These are phyloP conservation scores for Tardiomyces blankii DNA, from an alignment of 1,139 yeast species.

Conservation along the genomic window DNA sequence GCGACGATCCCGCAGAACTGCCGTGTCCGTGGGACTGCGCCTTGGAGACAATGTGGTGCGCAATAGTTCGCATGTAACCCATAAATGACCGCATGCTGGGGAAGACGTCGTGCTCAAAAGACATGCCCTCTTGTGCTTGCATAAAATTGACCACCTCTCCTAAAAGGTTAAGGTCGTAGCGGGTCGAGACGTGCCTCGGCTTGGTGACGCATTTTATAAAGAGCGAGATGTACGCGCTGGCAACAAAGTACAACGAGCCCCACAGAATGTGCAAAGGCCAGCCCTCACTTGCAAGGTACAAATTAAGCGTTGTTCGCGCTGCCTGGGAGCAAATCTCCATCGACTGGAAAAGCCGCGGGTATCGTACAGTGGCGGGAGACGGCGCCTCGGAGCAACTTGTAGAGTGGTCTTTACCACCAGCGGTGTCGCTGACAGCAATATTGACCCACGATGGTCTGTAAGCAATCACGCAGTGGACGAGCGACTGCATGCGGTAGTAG, in stretches of 20 bases:
- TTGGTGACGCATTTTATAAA: slow-evolving; percentile 17
- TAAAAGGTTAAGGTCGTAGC: slow-evolving; percentile 14
- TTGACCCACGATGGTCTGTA: slow-evolving; percentile 19
- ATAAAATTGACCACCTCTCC: slow-evolving; percentile 2
- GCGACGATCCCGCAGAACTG: background rate
- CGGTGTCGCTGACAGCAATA: slow-evolving; percentile 5
- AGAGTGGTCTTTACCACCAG: slow-evolving; percentile 2
- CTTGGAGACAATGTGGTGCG: background rate
- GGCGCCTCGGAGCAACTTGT: background rate
- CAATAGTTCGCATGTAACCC: background rate
- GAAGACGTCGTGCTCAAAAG: background rate
- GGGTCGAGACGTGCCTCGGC: slow-evolving; percentile 15
- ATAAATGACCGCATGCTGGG: slow-evolving; percentile 1
- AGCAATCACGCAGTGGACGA: slow-evolving; percentile 17
- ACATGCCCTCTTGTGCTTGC: background rate
- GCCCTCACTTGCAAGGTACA: slow-evolving; percentile 8
- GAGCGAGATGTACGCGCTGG: slow-evolving; percentile 17
- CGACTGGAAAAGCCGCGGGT: slow-evolving; percentile 1
- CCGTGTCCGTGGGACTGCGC: background rate
- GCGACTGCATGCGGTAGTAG: slow-evolving; percentile 13
- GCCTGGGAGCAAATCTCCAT: slow-evolving; percentile 9
- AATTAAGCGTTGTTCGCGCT: slow-evolving; percentile 2
- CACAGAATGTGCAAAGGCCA: slow-evolving; percentile 1
- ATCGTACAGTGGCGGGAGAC: background rate
- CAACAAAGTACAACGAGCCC: slow-evolving; percentile 9